Evolutionary conservation across 768 basidiomycete genomes (phyloP), one percentile per base, ranked within the genome.

Genomic region (Lactifluus hygrophoroides): DNA sequence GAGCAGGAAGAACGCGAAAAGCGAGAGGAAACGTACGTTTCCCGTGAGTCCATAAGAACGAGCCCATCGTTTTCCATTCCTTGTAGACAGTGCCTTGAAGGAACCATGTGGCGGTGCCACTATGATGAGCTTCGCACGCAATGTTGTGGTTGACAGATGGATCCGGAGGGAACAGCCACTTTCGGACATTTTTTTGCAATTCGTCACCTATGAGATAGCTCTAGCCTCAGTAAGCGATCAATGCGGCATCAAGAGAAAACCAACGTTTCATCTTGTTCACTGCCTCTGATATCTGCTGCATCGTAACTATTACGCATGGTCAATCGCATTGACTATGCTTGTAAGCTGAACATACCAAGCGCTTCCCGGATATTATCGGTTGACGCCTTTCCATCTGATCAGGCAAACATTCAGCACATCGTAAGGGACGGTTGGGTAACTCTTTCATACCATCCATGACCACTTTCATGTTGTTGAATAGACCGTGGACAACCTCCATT

Each of bases 391-490:
- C 55, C 44, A 16, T 47, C 54, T 47, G 3, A 25, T 5, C 21
- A 13, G 9, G 16, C 4, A 43, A n/a, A 25, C 21, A 25, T 35
- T 44, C 14, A 44, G 14, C 7, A 23, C 4, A 11, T 2, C 5
- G 11, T 3, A 9, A 32, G 19, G 9, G 30, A 34, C 4, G 9
- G 19, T 32, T 9, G 16, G 16, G n/a, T 19, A 23, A 13, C 11
- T 8, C 2, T 55, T 37, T n/a, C 45, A 7, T 46, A 35, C 54
- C 54, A 8, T 46, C 17, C 43, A 54, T 45, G 6, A 54, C 43
- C 9, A 17, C 8, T 23, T 54, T 54, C 44, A 55, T 45, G 7
- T 54, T 54, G 34, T 54, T 56, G 27, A 56, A 21, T 9, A 56
- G 16, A 25, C 55, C 46, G 4, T n/a, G 14, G 9, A 56, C 38